Base-by-base conservation (phyloP, 148 eudicot genomes). In the Nyssa sinensis region DNA sequence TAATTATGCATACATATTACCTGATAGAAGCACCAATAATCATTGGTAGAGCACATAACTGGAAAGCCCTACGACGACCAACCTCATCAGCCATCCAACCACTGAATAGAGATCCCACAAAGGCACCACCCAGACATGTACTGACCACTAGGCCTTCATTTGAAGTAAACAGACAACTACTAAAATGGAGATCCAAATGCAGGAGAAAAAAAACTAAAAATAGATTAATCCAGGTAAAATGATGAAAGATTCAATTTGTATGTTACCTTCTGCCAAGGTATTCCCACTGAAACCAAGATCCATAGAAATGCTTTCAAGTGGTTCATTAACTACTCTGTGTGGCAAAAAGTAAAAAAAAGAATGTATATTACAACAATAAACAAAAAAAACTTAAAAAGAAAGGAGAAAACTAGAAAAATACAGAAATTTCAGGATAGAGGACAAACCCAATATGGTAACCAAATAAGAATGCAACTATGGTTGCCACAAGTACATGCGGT, bases 401-500 rank as follows among this genome's bases (percentile, higher is more conserved):
- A 32, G 11, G 11, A 13, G 33, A 44, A 29, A n/a, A n/a, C n/a
- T n/a, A n/a, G n/a, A n/a, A n/a, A n/a, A n/a, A n/a, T n/a, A n/a
- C n/a, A n/a, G 39, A 49, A 63, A n/a, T 44, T 33, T 62, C 35
- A 64, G 82, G 74, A 57, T 74, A 31, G 49, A 11, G 69, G 77
- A 83, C 97, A 60, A 66, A 95, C 98, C 97, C 98, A 53, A 95
- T 85, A 82, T 95, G 98, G 84, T 95, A 95, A 76, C 98, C 98
- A 76, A 92, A 95, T 67, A 95, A 84, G 82, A 95, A 92, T 37
- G 98, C 69, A 44, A 90, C 91, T 57, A 87, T 57, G 31, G 96
- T 89, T 14, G 96, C 97, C 63, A 92, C 94, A 44, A 95, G 91
- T 19, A 92, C 97, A 85, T 92, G 96, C 7, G 93, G 92, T 64